Conservation (phyloP, 179 eudicot genomes). For the Nepenthes alata region DNA sequence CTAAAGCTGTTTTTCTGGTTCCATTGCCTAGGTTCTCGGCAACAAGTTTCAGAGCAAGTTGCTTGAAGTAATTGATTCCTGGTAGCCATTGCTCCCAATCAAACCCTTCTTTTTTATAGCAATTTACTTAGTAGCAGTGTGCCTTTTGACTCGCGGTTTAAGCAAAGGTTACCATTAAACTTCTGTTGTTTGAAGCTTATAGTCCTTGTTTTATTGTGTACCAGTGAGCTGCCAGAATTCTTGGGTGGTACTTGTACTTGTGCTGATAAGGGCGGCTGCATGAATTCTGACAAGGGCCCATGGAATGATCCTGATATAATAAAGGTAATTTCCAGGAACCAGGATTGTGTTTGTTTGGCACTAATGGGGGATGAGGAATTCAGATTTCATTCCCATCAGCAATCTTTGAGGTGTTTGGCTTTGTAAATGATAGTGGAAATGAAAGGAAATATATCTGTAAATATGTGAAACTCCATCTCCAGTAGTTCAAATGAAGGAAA, state of each 20-base stretch:
- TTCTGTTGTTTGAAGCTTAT: too few species aligned
- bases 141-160: neutral
- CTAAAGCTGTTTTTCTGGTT: conserved; percentile 5
- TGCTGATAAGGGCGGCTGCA: conserved; percentile 69
- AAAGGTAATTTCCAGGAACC: conserved; percentile 30
- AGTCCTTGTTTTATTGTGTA: neutral
- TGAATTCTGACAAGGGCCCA: conserved; percentile 80
- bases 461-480: neutral
- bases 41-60: conserved; percentile 79
- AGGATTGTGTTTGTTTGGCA: too few species aligned
- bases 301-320: conserved; percentile 76
- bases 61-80: conserved; percentile 76
- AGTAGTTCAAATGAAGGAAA: neutral
- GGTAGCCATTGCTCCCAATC: conserved; percentile 19
- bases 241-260: conserved; percentile 84
- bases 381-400: too few species aligned
- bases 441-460: neutral
- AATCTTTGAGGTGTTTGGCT: neutral
- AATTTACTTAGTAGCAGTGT: neutral
- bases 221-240: conserved; percentile 72
- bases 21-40: conserved; percentile 52
- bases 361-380: too few species aligned
- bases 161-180: neutral
- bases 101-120: neutral
- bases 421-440: neutral